Conservation (phyloP, 2,329 filamentous ascomycete genomes). For the Chrysoporthe deuterocubensis region DNA sequence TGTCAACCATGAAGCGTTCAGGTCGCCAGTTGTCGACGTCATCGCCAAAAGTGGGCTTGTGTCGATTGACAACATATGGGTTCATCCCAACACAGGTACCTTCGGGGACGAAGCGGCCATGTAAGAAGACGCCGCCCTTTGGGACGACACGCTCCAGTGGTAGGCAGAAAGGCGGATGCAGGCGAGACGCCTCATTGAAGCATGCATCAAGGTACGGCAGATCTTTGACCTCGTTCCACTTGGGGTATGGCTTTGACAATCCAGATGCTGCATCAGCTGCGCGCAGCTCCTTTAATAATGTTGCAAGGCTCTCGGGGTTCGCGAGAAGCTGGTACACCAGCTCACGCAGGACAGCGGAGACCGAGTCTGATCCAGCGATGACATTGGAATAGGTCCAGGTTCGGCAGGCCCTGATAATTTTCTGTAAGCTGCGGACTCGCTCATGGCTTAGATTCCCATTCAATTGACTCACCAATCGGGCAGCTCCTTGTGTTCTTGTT, state of each 20-base stretch:
- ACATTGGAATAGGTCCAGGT: conserved; percentile 31
- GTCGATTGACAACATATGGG: conserved; percentile 64
- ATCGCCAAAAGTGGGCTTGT: conserved; percentile 58
- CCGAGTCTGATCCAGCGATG: conserved; percentile 37
- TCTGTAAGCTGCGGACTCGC: conserved; percentile 27
- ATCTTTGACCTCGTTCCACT: conserved; percentile 34
- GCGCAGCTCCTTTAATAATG: conserved; percentile 35
- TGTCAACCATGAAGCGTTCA: conserved; percentile 41
- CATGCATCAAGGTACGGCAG: conserved; percentile 36
- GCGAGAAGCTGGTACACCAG: conserved; percentile 36
- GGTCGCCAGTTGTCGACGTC: conserved; percentile 61
- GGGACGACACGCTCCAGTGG: conserved; percentile 34
- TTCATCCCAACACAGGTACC: conserved; percentile 47
- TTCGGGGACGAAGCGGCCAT: conserved; percentile 60
- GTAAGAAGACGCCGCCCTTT: conserved; percentile 41
- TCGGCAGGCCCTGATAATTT: neutral
- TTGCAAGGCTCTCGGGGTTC: conserved; percentile 33
- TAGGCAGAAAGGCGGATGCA: conserved; percentile 33
- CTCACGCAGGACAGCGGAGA: conserved; percentile 37
- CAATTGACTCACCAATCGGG: neutral
- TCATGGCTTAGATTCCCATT: neutral
- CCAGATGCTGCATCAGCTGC: conserved; percentile 26
- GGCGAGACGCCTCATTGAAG: conserved; percentile 5
- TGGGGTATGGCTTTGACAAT: conserved; percentile 35
- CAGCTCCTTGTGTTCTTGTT: neutral